phyloP scores from a whole-genome alignment of 2,329 filamentous ascomycete species.

The Nakataea oryzae region DNA sequence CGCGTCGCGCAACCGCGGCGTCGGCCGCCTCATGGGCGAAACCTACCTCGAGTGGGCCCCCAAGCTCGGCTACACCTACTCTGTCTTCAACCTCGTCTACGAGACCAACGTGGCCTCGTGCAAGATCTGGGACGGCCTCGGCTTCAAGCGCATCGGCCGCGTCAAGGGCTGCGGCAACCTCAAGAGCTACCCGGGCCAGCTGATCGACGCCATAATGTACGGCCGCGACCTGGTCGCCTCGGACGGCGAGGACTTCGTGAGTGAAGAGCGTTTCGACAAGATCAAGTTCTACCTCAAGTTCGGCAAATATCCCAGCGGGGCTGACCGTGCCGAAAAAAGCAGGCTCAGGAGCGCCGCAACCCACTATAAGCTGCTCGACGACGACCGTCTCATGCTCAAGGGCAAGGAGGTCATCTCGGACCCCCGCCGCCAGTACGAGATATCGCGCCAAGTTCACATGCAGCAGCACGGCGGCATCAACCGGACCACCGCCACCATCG shows the following conservation, averaged over 20 bases:
- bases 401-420: constrained; percentile 95
- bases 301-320: constrained; percentile 83
- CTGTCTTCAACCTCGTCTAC: constrained; percentile 89
- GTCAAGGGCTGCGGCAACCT: constrained; percentile 64
- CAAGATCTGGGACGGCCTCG: constrained; percentile 83
- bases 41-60: constrained; percentile 69
- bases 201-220: constrained; percentile 69
- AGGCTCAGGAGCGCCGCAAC: constrained; percentile 86
- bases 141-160: constrained; percentile 84
- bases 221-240: constrained; percentile 50
- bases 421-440: constrained; percentile 80
- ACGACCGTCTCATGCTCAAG: constrained; percentile 87
- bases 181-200: constrained; percentile 55
- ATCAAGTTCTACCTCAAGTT: constrained; percentile 96
- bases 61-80: constrained; percentile 78
- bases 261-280: constrained; percentile 96
- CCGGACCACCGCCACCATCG: constrained; percentile 91
- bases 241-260: constrained; percentile 73
- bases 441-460: constrained; percentile 68
- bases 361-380: constrained; percentile 76
- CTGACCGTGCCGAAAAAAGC: constrained; percentile 91
- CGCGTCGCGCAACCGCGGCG: constrained; percentile 61
- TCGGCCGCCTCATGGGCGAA: constrained; percentile 67
- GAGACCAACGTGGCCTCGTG: constrained; percentile 87
- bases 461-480: constrained; percentile 85